These are phyloP conservation scores for Globisporangium heterothallicum DNA, from an alignment of 352 stramenopile genomes.

Conservation along the genomic window DNA sequence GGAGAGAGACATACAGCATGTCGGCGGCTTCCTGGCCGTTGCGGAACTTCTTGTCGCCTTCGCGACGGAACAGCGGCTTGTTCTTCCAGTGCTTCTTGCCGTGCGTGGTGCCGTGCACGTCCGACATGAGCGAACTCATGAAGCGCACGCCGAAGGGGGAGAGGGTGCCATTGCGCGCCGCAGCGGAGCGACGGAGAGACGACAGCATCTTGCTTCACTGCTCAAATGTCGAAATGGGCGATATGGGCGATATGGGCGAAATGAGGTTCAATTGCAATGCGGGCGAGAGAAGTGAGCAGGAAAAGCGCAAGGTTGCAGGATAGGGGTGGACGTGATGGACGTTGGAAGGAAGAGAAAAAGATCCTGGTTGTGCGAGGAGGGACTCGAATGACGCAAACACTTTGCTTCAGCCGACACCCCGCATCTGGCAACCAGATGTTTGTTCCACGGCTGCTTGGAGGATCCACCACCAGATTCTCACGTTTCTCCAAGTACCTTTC, in stretches of 20 bases:
- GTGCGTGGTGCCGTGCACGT: conserved; percentile 84
- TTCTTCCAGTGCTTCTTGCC: conserved; percentile 93
- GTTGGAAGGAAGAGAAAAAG: conserved; percentile 4
- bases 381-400: conserved; percentile 11
- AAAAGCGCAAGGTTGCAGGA: neutral
- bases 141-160: conserved; percentile 21
- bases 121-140: conserved; percentile 75
- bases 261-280: neutral
- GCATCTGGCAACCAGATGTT: conserved; percentile 2
- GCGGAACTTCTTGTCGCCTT: conserved; percentile 95
- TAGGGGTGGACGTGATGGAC: neutral
- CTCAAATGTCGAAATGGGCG: neutral
- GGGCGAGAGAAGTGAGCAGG: neutral
- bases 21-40: conserved; percentile 94
- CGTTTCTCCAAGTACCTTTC: neutral
- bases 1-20: conserved; percentile 68
- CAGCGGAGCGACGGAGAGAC: conserved; percentile 13
- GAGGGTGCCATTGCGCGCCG: conserved; percentile 14
- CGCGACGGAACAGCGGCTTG: conserved; percentile 95
- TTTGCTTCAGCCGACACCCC: conserved; percentile 9
- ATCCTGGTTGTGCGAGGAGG: conserved; percentile 1
- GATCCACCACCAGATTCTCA: conserved; percentile 6
- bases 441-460: neutral
- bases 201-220: conserved; percentile 19
- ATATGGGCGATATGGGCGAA: neutral